Evolutionary conservation across 208 protist genomes (phyloP).

Genomic region (Herpetomonas samuelpessoai): DNA sequence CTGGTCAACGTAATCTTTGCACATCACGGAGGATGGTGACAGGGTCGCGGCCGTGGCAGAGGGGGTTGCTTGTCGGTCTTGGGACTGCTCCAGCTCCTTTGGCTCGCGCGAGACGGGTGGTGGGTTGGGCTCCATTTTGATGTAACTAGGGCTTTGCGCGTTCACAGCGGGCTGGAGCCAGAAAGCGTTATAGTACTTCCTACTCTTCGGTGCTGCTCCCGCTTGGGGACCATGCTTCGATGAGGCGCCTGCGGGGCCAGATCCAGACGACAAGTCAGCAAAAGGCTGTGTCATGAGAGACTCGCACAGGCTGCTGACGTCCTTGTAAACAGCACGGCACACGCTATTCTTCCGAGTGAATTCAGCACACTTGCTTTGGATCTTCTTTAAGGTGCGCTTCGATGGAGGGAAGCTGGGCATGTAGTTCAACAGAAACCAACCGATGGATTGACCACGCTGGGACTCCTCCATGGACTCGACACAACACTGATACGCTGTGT

Average conservation of each 20-base stretch:
- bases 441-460: slow-evolving; percentile 49
- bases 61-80: background rate
- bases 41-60: background rate
- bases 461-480: slow-evolving; percentile 57
- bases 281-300: background rate
- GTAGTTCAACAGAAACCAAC: slow-evolving; percentile 60
- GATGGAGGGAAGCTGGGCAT: slow-evolving; percentile 72
- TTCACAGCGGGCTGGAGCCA: background rate
- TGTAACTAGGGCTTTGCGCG: background rate
- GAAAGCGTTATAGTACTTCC: background rate
- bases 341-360: background rate
- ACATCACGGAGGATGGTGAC: slow-evolving; percentile 8
- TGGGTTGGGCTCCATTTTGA: background rate
- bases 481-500: slow-evolving; percentile 67
- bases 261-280: background rate
- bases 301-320: background rate
- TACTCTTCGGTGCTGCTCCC: background rate
- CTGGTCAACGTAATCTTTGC: slow-evolving; percentile 76
- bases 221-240: too few species aligned
- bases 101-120: background rate
- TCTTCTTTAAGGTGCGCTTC: slow-evolving; percentile 28
- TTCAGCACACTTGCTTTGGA: slow-evolving; percentile 26
- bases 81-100: background rate
- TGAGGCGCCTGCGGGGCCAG: slow-evolving; percentile 19
- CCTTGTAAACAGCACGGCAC: slow-evolving; percentile 4